Evolutionary conservation across 2,329 filamentous ascomycete species (phyloP).

Genomic region (Phialophora tarda): DNA sequence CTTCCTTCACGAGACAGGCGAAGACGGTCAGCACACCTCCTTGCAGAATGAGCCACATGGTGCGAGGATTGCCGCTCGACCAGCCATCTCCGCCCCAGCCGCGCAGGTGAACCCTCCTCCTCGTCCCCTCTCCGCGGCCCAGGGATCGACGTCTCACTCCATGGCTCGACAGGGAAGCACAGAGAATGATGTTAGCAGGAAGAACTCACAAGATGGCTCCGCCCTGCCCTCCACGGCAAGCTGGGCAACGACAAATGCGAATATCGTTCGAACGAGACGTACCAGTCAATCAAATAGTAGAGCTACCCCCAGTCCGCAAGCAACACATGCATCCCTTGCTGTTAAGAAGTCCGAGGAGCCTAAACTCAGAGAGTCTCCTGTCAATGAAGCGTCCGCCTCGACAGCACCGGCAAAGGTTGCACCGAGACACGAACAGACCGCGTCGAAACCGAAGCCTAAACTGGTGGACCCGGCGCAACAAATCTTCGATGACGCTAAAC

Average conservation of each 20-base stretch:
- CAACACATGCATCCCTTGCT: conserved; percentile 53
- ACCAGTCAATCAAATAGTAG: conserved; percentile 80
- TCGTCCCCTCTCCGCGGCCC: conserved; percentile 48
- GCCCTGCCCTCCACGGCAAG: conserved; percentile 92
- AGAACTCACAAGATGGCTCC: conserved; percentile 75
- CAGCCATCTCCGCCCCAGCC: conserved; percentile 48
- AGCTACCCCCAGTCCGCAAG: conserved; percentile 80
- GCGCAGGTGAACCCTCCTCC: conserved; percentile 45
- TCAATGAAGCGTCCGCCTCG: conserved; percentile 21
- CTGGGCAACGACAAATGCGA: conserved; percentile 77
- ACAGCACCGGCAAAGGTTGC: conserved; percentile 31
- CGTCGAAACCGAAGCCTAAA: conserved; percentile 40
- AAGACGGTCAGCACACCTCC: conserved; percentile 64
- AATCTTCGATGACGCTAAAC: conserved; percentile 50
- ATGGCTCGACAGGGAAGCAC: conserved; percentile 77
- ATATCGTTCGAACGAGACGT: conserved; percentile 67
- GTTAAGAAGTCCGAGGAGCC: conserved; percentile 45
- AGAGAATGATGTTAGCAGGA: conserved; percentile 65
- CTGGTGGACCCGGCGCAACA: conserved; percentile 31
- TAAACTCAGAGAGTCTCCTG: conserved; percentile 40
- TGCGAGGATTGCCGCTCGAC: conserved; percentile 43
- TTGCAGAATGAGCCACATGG: conserved; percentile 40
- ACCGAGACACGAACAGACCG: conserved; percentile 40
- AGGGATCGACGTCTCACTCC: conserved; percentile 52
- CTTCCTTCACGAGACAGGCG: conserved; percentile 97